Base-by-base conservation (phyloP, 2,329 filamentous ascomycete genomes). In the Magnaporthiopsis rhizophila region DNA sequence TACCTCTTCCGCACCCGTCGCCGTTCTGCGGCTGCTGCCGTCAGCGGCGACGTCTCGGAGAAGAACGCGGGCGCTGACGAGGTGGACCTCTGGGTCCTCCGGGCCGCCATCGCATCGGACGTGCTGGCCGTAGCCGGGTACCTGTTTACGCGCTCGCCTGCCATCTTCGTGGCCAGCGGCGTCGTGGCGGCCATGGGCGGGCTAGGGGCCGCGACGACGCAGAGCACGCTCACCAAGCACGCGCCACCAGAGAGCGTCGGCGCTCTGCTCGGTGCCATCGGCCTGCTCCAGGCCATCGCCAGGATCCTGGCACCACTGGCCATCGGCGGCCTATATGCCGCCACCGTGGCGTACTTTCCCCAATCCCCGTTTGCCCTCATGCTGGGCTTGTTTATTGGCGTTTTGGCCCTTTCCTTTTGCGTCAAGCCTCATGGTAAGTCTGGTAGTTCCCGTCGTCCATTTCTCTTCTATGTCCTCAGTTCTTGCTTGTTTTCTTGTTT, bases 221-320 rank as follows among this genome's bases (percentile, higher is more conserved):
- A 96, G 72, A 89, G 90, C 1, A 85, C 89, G 0, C 79, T 97
- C 62, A 97, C 92, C 26, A 98, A 97, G 73, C 95, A 98, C 74
- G 89, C 98, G 0, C 91, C 93, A 0, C 81, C 87, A 0, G 90
- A 95, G 67, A 85, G 85, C 60, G 89, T 95, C 0, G 95, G 95
- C 0, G 88, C 95, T 73, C 79, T 98, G n/a, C 83, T 99, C 0
- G 95, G 95, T 28, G 93, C 92, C 1, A 89, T 89, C 21, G 95
- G 94, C 0, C 80, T 98, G 66, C 77, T 98, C 65, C 94, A 98
- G 75, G 90, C 92, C 0, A 77, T 97, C 50, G 86, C 90, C 3
- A 82, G 92, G 66, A 86, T 98, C 2, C 74, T 96, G 15, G 88
- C 89, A 0, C 95, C 95, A 0, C 83, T 91, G 0, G 72, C 94